Evolutionary conservation across 2,329 filamentous ascomycete species (phyloP).

Genomic region (Fusarium verrucosum): DNA sequence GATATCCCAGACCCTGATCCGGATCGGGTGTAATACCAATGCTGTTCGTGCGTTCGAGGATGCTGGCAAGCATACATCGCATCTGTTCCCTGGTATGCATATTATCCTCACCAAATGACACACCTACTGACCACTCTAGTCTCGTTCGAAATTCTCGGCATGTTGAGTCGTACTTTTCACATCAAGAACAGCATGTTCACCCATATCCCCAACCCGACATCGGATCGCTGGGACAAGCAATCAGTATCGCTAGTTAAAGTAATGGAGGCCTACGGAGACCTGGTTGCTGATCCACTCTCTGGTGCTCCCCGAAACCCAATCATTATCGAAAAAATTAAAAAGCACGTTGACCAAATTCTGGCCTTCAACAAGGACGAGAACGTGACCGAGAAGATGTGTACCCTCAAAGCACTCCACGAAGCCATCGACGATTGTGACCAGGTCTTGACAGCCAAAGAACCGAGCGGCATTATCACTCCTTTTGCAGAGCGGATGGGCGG

Average conservation of each 20-base stretch:
- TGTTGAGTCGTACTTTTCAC: conserved; percentile 62
- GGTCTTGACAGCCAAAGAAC: conserved; percentile 52
- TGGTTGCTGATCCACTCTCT: conserved; percentile 41
- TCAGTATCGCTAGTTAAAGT: conserved; percentile 57
- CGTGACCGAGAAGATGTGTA: conserved; percentile 44
- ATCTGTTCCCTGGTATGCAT: conserved; percentile 60
- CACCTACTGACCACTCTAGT: conserved; percentile 50
- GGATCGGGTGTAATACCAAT: conserved; percentile 64
- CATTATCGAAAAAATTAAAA: conserved; percentile 41
- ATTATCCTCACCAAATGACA: fast-evolving
- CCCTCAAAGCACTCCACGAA: conserved; percentile 53
- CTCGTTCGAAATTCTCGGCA: conserved; percentile 67
- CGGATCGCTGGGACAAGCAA: conserved; percentile 62
- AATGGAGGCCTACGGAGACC: conserved; percentile 51
- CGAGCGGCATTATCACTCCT: conserved; percentile 19
- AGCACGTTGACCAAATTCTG: conserved; percentile 43
- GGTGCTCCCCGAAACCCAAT: conserved; percentile 28
- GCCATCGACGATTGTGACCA: conserved; percentile 55
- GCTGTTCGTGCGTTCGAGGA: conserved; percentile 57
- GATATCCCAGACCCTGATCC: conserved; percentile 61
- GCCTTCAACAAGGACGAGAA: conserved; percentile 35
- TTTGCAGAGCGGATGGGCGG: conserved; percentile 9
- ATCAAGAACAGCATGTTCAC: conserved; percentile 61
- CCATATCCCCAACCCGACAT: conserved; percentile 66
- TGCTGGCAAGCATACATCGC: conserved; percentile 52